These are phyloP conservation scores for Crassisporium funariophilum DNA, from an alignment of 768 basidiomycete species.

Conservation along the genomic window DNA sequence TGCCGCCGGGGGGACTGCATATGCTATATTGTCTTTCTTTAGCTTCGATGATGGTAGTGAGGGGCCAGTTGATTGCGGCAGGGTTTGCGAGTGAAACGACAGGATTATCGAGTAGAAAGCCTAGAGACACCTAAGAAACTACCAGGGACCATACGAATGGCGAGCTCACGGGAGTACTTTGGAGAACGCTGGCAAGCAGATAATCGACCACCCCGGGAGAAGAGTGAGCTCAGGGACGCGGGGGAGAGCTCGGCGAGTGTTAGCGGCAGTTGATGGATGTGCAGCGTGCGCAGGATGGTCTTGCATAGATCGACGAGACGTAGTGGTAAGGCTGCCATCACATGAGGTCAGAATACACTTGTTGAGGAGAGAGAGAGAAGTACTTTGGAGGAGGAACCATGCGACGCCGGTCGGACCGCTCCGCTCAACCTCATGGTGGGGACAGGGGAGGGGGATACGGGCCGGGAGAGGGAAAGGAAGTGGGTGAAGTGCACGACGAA, in stretches of 20 bases:
- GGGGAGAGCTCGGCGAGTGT: slow-evolving; percentile 48
- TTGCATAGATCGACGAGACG: slow-evolving; percentile 39
- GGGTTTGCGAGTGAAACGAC: background rate
- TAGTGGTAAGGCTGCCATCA: slow-evolving; percentile 45
- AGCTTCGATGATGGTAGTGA: background rate
- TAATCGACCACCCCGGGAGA: background rate
- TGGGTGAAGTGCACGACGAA: slow-evolving; percentile 42
- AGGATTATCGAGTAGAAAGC: background rate
- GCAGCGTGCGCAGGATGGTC: slow-evolving; percentile 44
- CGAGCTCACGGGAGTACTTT: background rate
- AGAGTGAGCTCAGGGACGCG: slow-evolving; percentile 46
- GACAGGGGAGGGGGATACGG: slow-evolving; percentile 23
- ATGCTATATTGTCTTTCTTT: background rate
- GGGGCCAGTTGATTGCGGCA: background rate
- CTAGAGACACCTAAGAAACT: background rate
- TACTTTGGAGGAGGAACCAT: slow-evolving; percentile 54
- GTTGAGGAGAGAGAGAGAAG: slow-evolving; percentile 26
- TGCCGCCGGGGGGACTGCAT: too few species aligned
- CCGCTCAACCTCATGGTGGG: too few species aligned
- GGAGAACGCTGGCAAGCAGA: background rate
- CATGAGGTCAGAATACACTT: slow-evolving; percentile 13
- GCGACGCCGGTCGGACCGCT: slow-evolving; percentile 28
- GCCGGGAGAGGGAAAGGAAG: slow-evolving; percentile 29
- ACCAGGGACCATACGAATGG: background rate
- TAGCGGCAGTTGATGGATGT: slow-evolving; percentile 46